A percentile compares a stretch with the other conserved stretches of the same genome.
These are phyloP conservation scores for Acanthochlamys bracteata DNA, from an alignment of 106 monocot species.

Conservation along the genomic window DNA sequence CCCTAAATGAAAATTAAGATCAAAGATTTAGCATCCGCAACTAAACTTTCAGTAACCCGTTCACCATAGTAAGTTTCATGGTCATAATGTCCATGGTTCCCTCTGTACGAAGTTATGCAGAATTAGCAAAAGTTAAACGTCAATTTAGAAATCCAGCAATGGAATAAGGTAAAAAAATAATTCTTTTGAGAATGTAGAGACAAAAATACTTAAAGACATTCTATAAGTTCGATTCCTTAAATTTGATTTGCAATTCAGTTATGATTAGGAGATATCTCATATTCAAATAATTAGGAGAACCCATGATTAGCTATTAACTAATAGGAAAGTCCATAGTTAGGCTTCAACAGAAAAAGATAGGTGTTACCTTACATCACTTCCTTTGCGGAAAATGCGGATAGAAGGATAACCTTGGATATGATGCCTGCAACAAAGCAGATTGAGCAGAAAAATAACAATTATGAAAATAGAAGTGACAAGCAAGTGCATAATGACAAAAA, in stretches of 20 bases:
- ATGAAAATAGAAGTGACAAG: neutral
- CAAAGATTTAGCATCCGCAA: constrained; percentile 48
- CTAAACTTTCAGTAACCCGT: constrained; percentile 84
- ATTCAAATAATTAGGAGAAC: too few species aligned
- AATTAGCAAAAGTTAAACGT: neutral
- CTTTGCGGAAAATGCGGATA: constrained; percentile 88
- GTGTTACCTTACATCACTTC: constrained; percentile 83
- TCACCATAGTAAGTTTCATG: constrained; percentile 97
- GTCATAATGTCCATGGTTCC: constrained; percentile 82
- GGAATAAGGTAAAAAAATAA: too few species aligned
- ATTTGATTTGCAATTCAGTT: too few species aligned
- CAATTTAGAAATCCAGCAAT: too few species aligned
- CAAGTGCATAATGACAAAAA: neutral
- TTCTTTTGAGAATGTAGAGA: too few species aligned
- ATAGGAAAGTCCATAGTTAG: too few species aligned
- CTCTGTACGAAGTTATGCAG: constrained; percentile 34
- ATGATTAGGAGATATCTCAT: too few species aligned
- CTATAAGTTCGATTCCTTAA: too few species aligned
- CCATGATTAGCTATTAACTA: too few species aligned
- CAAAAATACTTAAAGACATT: too few species aligned
- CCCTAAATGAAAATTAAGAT: neutral
- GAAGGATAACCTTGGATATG: constrained; percentile 98
- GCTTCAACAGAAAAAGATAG: too few species aligned
- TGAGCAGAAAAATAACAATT: neutral
- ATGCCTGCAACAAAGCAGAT: constrained; percentile 44